These are phyloP conservation scores for Comarum palustre DNA, from an alignment of 306 rosid species.

Conservation along the genomic window DNA sequence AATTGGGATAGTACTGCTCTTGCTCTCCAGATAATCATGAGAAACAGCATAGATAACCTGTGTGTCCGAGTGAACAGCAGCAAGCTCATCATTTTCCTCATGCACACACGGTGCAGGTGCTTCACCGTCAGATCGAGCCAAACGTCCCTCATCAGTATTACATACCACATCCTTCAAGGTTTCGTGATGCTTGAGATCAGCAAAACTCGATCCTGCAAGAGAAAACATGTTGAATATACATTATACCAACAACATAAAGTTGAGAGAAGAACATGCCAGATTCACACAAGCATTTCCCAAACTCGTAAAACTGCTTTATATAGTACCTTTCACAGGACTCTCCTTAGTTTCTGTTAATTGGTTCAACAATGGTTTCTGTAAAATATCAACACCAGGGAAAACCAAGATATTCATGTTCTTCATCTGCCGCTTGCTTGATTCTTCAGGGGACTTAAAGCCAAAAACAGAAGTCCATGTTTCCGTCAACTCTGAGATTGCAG, in stretches of 20 bases:
- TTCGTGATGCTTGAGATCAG: constrained; percentile 20
- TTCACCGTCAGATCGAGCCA: constrained; percentile 31
- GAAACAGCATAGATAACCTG: constrained; percentile 18
- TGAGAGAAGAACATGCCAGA: constrained; percentile 13
- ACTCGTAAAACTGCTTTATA: background rate
- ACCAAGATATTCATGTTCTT: constrained; percentile 69
- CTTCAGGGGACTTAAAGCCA: constrained; percentile 73
- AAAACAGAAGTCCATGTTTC: constrained; percentile 84
- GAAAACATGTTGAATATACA: background rate
- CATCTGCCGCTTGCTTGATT: constrained; percentile 45
- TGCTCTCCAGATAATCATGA: constrained; percentile 32
- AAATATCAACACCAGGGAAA: constrained; percentile 77
- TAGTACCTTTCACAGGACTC: constrained; percentile 17
- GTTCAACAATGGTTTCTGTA: constrained; percentile 59
- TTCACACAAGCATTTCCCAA: background rate
- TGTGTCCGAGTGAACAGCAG: constrained; percentile 29
- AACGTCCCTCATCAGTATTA: constrained; percentile 24
- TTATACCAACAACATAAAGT: constrained; percentile 4
- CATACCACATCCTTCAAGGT: constrained; percentile 19
- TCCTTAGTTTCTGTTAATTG: constrained; percentile 29
- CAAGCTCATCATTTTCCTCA: constrained; percentile 31
- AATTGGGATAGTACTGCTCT: constrained; percentile 22
- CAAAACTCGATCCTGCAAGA: constrained; percentile 42
- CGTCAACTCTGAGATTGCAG: constrained; percentile 74
- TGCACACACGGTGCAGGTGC: constrained; percentile 24